Evolutionary conservation across 2,329 filamentous ascomycete species (phyloP), one percentile per base, ranked within the genome.

Genomic region (Domatiomyces catenatus): DNA sequence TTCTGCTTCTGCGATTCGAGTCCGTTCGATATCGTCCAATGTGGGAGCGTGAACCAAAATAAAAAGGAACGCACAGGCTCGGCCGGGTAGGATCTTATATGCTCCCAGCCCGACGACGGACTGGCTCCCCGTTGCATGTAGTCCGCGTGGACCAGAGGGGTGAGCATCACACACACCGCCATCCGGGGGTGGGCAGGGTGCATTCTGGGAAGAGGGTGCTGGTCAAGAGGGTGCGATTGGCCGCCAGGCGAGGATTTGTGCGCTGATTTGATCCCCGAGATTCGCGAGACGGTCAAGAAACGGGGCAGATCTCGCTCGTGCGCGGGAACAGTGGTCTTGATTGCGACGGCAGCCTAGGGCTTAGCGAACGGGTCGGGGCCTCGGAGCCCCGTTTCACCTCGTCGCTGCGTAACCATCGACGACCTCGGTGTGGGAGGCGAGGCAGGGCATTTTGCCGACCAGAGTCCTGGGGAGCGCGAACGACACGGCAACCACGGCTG

Each of bases 161-260:
- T 32, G 12, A 26, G 28, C 20, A 15, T 10, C 12, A 42, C 32
- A 46, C 46, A 45, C 46, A 8, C 42, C 45, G 50, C 18, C 28
- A n/a, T n/a, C 18, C 36, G 19, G 42, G 47, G 47, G 48, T 45
- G 42, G 24, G 44, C 47, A 39, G 46, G 44, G 22, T 24, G 39
- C 47, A 50, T 54, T 51, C 50, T 50, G 50, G 28, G 5, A 44
- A 22, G 46, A 47, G 50, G 54, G 52, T 56, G 54, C 48, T 47
- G 52, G 54, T 49, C 50, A 50, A 51, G 50, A 51, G 42, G 48
- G 36, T 47, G 12, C 51, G 15, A 54, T 54, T 56, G 49, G 52
- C 39, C 8, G 17, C 17, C 10, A 8, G 4, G 24, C 12, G 28
- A 44, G 22, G 10, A 42, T 50, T 42, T 42, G 44, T 48, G 22